These are phyloP conservation scores for Aureobasidium sp. DNA, from an alignment of 2,329 filamentous ascomycete genomes.

Conservation along the genomic window DNA sequence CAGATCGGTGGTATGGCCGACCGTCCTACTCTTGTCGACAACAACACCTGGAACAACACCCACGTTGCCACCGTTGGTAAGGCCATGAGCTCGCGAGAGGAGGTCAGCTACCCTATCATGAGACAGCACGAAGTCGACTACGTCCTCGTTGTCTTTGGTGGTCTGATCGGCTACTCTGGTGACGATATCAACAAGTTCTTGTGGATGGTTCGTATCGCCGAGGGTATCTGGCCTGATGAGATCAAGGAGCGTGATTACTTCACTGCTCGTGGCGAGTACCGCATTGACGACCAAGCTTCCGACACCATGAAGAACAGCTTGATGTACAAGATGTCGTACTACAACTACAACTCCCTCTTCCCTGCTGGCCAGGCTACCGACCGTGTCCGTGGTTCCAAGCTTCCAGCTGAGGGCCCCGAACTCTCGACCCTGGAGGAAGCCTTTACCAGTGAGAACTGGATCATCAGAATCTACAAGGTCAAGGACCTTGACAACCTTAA, in stretches of 20 bases:
- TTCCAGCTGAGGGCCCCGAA: constrained; percentile 78
- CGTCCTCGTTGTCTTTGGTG: constrained; percentile 94
- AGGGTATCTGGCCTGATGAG: constrained; percentile 99
- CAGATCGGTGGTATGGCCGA: constrained; percentile 99
- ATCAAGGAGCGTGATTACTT: constrained; percentile 97
- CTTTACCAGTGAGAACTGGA: constrained; percentile 99
- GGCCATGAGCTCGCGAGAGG: constrained; percentile 94
- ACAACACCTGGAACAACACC: constrained; percentile 99
- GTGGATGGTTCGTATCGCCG: constrained; percentile 99
- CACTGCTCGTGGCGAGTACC: constrained; percentile 87
- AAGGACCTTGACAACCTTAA: constrained; percentile 97
- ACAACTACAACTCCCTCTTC: constrained; percentile 93
- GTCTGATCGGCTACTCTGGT: constrained; percentile 90
- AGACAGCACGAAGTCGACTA: constrained; percentile 98
- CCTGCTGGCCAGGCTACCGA: constrained; percentile 84
- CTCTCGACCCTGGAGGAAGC: constrained; percentile 91
- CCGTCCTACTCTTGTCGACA: constrained; percentile 92
- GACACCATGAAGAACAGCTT: constrained; percentile 98
- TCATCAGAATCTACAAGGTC: constrained; percentile 99
- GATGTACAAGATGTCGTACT: constrained; percentile 99
- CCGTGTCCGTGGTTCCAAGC: constrained; percentile 71
- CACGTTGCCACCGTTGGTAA: constrained; percentile 99
- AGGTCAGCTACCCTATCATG: constrained; percentile 98
- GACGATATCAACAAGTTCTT: constrained; percentile 99
- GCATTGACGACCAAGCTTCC: constrained; percentile 85